A percentile compares a stretch with the other conserved stretches of the same genome.
Conservation (phyloP, 805 yeast species). For the Kazachstania psychrophila region DNA sequence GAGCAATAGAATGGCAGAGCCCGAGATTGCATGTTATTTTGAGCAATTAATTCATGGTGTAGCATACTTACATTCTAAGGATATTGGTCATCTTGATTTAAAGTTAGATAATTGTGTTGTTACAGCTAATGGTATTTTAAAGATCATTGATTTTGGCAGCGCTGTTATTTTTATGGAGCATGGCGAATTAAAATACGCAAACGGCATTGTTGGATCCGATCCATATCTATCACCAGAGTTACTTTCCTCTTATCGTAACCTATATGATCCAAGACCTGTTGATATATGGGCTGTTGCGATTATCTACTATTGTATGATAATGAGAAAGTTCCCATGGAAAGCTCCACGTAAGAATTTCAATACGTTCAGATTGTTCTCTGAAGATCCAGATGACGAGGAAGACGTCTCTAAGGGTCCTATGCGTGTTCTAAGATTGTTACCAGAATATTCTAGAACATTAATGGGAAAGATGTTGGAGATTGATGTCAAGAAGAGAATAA, state of each 20-base stretch:
- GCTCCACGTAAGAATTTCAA: constrained; percentile 72
- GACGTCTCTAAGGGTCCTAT: constrained; percentile 57
- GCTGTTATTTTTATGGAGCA: constrained; percentile 61
- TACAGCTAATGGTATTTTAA: constrained; percentile 59
- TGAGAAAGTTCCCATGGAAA: constrained; percentile 91
- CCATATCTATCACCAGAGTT: constrained; percentile 95
- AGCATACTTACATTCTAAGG: constrained; percentile 62
- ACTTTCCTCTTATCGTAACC: constrained; percentile 29
- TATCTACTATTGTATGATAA: constrained; percentile 81
- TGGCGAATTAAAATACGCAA: constrained; percentile 44
- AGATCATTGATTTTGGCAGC: constrained; percentile 88
- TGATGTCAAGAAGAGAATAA: constrained; percentile 47
- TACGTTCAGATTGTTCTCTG: constrained; percentile 60
- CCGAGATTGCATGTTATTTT: constrained; percentile 73
- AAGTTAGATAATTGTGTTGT: constrained; percentile 93
- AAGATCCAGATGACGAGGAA: constrained; percentile 32
- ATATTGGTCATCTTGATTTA: constrained; percentile 87
- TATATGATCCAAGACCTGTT: constrained; percentile 76
- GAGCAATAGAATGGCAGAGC: constrained; percentile 67
- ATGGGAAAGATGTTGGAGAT: constrained; percentile 58
- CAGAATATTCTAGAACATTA: constrained; percentile 52
- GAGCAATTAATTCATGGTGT: constrained; percentile 75
- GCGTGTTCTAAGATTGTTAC: constrained; percentile 61
- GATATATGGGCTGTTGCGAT: constrained; percentile 94
- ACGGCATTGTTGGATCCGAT: constrained; percentile 88